Evolutionary conservation across 768 basidiomycete genomes (phyloP).

Genomic region (Mycena leptocephala): DNA sequence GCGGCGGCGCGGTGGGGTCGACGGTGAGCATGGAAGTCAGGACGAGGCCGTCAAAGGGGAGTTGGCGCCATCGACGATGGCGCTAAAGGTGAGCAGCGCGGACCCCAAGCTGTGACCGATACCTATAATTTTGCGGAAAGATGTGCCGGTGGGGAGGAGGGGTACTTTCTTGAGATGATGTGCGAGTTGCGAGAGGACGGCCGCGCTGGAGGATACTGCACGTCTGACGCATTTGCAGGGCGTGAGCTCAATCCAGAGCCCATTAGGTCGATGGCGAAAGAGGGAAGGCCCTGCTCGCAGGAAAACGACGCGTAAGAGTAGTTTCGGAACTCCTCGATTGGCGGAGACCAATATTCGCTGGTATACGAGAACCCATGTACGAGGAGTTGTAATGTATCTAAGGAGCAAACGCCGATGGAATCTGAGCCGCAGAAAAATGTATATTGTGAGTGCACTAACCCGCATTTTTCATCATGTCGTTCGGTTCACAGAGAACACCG

Average conservation of each 20-base stretch:
- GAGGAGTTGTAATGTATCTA: slow-evolving; percentile 3
- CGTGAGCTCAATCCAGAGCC: neutral
- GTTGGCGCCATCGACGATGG: slow-evolving; percentile 3
- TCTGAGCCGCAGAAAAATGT: no score
- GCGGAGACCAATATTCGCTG: slow-evolving; percentile 15
- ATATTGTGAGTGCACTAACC: no score
- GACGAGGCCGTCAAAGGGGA: slow-evolving; percentile 8
- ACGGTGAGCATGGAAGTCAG: neutral
- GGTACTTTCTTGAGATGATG: neutral
- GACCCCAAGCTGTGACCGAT: slow-evolving; percentile 12
- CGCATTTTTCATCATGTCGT: neutral
- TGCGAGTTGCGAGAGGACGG: neutral
- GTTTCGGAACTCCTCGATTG: slow-evolving; percentile 6
- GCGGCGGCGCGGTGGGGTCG: neutral
- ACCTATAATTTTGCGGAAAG: neutral
- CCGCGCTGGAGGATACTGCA: neutral
- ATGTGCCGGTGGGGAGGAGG: neutral
- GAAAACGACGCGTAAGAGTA: slow-evolving; percentile 7
- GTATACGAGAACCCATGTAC: slow-evolving; percentile 2
- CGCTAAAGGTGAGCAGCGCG: neutral
- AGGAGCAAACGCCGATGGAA: no score
- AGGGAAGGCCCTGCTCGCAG: neutral
- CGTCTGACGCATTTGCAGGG: neutral
- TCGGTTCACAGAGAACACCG: neutral
- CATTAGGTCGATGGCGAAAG: neutral